These are phyloP conservation scores for Talaromyces thailandensis DNA, from an alignment of 495 filamentous ascomycete species.

Conservation along the genomic window DNA sequence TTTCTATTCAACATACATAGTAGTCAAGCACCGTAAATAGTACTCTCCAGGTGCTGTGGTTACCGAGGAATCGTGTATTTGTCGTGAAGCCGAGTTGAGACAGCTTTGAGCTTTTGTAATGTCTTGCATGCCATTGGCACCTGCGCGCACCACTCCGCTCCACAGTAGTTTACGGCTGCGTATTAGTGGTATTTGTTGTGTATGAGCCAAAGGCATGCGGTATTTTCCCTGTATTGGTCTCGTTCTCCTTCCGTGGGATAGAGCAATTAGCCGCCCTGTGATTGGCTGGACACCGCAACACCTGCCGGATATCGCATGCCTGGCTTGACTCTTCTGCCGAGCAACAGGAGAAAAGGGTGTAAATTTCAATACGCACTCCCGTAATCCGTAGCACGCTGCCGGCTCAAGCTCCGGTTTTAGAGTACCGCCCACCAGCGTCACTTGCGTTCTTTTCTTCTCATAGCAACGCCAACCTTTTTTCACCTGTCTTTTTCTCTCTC, in stretches of 20 bases:
- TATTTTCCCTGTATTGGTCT: constrained; percentile 1
- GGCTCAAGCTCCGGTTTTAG: constrained; percentile 8
- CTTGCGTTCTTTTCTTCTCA: constrained; percentile 27
- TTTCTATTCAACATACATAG: background rate
- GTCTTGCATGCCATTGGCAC: background rate
- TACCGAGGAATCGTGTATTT: background rate
- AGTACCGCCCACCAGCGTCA: constrained; percentile 8
- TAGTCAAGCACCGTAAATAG: background rate
- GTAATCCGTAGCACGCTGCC: background rate
- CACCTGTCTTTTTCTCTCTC: constrained; percentile 26
- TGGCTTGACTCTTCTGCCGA: background rate
- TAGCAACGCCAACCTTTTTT: constrained; percentile 30
- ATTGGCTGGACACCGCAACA: background rate
- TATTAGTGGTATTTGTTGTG: background rate
- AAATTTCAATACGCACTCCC: background rate
- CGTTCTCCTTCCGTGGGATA: background rate
- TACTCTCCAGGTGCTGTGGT: background rate
- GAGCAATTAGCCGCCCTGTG: background rate
- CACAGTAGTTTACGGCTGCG: background rate
- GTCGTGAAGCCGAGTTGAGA: background rate
- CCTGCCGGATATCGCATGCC: background rate
- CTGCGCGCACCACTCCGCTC: background rate
- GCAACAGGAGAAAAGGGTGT: background rate
- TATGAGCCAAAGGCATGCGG: background rate
- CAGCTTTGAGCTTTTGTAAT: constrained; percentile 2